Conservation (phyloP, 345 rosid genomes). For the Mallotus nudiflorus region DNA sequence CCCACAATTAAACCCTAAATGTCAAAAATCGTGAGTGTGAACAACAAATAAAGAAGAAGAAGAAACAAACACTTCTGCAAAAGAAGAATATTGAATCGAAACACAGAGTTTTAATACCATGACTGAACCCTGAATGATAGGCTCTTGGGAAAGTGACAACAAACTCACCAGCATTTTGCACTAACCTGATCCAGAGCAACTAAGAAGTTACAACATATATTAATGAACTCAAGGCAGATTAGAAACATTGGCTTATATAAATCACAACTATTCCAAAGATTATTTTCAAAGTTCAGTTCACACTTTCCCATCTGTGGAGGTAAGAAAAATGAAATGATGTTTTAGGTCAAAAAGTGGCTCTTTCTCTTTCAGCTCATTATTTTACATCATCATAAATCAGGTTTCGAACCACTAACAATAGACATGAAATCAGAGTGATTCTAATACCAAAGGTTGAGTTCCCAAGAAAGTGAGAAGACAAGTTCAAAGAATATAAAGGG, state of each 20-base stretch:
- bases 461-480: constrained; percentile 1
- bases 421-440: neutral
- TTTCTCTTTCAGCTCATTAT: constrained; percentile 6
- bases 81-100: neutral
- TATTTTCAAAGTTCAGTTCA: neutral
- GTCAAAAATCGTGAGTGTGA: constrained; percentile 17
- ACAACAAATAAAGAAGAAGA: neutral
- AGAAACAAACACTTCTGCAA: neutral
- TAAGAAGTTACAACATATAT: neutral
- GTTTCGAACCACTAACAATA: constrained; percentile 1
- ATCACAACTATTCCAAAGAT: neutral
- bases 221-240: neutral
- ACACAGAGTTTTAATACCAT: constrained; percentile 49
- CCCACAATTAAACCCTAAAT: constrained; percentile 84
- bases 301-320: neutral
- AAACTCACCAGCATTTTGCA: constrained; percentile 52
- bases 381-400: constrained; percentile 2
- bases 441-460: constrained; percentile 1
- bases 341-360: neutral
- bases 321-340: neutral
- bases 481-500: neutral
- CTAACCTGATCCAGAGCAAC: constrained; percentile 26
- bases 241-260: neutral
- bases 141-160: constrained; percentile 99
- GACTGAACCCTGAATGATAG: constrained; percentile 98